phyloP scores from a whole-genome alignment of 352 stramenopile genomes.

The Phytophthora meadii region DNA sequence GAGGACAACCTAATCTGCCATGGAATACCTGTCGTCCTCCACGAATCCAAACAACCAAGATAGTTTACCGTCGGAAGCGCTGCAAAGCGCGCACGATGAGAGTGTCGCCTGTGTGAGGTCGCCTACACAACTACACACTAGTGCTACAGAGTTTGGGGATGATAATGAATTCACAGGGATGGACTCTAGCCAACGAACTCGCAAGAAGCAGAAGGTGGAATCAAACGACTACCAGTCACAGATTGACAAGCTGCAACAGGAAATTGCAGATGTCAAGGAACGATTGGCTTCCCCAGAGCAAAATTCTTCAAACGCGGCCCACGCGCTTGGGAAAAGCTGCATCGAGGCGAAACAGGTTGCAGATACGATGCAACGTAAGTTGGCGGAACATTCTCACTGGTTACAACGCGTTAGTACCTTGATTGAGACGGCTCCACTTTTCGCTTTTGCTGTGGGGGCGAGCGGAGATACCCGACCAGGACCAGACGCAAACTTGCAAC shows the following conservation, averaged over 20 bases:
- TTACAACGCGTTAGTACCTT: slow-evolving; percentile 52
- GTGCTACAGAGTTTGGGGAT: not conserved
- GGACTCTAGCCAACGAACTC: slow-evolving; percentile 25
- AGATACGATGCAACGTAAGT: slow-evolving; percentile 48
- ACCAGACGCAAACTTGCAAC: not conserved
- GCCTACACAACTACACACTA: not conserved
- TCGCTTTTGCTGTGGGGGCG: slow-evolving; percentile 35
- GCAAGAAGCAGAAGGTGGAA: slow-evolving; percentile 69
- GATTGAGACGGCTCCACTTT: slow-evolving; percentile 58
- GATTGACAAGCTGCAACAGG: slow-evolving; percentile 40
- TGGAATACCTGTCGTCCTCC: slow-evolving; percentile 24
- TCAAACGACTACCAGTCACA: slow-evolving; percentile 34
- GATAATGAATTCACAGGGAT: slow-evolving; percentile 18
- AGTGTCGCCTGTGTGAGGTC: not conserved
- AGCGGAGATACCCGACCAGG: slow-evolving; percentile 1
- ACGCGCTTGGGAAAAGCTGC: slow-evolving; percentile 26
- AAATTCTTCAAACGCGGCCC: not conserved
- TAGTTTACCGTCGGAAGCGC: slow-evolving; percentile 9
- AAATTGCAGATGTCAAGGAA: slow-evolving; percentile 42
- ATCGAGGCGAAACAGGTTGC: slow-evolving; percentile 50
- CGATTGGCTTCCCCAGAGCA: slow-evolving; percentile 21
- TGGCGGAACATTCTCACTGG: slow-evolving; percentile 61
- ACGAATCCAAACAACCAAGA: slow-evolving; percentile 26
- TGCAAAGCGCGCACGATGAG: slow-evolving; percentile 23
- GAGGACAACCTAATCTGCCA: slow-evolving; percentile 13